These are phyloP conservation scores for Drechslera avenae DNA, from an alignment of 2,329 filamentous ascomycete genomes.

Conservation along the genomic window DNA sequence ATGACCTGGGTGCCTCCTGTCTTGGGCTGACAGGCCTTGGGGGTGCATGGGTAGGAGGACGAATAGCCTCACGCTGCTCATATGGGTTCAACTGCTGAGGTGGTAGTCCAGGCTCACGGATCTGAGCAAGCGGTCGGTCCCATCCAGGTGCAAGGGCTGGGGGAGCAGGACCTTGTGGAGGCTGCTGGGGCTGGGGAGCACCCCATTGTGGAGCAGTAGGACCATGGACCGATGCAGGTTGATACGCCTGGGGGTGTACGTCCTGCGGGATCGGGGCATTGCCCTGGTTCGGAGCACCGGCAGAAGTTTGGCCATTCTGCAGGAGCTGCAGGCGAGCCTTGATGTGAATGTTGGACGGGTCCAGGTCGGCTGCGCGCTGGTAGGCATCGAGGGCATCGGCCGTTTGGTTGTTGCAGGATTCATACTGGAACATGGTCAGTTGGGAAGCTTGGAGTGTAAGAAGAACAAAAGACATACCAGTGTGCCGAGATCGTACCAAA, in stretches of 20 bases:
- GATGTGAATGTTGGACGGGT: conserved; percentile 92
- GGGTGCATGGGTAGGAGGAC: conserved; percentile 67
- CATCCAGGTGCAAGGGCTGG: conserved; percentile 62
- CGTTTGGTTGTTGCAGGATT: conserved; percentile 99
- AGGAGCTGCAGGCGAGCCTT: conserved; percentile 91
- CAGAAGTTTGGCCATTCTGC: conserved; percentile 74
- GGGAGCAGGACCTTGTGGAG: conserved; percentile 68
- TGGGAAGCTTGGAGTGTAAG: neutral
- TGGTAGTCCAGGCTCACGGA: conserved; percentile 66
- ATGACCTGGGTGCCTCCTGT: conserved; percentile 71
- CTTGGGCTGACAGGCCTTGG: conserved; percentile 77
- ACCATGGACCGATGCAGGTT: conserved; percentile 78
- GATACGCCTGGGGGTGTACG: conserved; percentile 93
- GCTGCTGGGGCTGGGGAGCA: conserved; percentile 69
- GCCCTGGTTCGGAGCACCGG: conserved; percentile 71
- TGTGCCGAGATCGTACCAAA: conserved; percentile 98
- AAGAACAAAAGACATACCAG: conserved; percentile 66
- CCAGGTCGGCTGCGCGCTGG: conserved; percentile 89
- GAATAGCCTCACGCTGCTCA: conserved; percentile 75
- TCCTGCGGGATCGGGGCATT: conserved; percentile 90
- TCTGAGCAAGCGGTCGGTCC: conserved; percentile 71
- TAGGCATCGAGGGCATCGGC: conserved; percentile 95
- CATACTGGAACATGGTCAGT: conserved; percentile 67
- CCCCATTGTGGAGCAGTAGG: conserved; percentile 91
- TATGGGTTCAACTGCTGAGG: conserved; percentile 81